Conservation (phyloP, 2,329 filamentous ascomycete genomes). For the Cryphonectria parasitica region DNA sequence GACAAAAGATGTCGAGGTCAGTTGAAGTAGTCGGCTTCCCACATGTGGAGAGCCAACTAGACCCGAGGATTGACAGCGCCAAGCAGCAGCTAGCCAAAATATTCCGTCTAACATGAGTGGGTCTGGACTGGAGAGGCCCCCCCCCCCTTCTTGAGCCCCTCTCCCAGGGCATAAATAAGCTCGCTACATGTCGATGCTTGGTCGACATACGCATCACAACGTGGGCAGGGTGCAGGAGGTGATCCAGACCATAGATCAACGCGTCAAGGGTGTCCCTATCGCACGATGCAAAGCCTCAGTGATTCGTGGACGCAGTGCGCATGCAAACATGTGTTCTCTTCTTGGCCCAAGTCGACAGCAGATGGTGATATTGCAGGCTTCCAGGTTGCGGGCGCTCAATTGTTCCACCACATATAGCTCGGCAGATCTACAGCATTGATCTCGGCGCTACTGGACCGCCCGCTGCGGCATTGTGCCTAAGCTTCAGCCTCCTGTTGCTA, state of each 20-base stretch:
- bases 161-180: constrained; percentile 6
- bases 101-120: constrained; percentile 24
- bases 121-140: background rate
- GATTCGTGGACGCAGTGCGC: constrained; percentile 3
- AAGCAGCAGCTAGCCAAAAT: constrained; percentile 29
- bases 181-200: constrained; percentile 9
- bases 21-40: constrained; percentile 28
- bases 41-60: constrained; percentile 25
- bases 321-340: background rate
- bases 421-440: constrained; percentile 22
- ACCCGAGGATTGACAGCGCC: constrained; percentile 17
- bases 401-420: constrained; percentile 30
- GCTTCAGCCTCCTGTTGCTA: constrained; percentile 10
- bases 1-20: constrained; percentile 10
- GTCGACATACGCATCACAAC: background rate
- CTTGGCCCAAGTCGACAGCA: background rate
- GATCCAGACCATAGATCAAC: background rate
- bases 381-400: constrained; percentile 14
- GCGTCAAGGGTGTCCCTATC: constrained; percentile 15
- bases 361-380: constrained; percentile 2
- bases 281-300: background rate
- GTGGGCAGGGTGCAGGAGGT: background rate
- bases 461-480: background rate
- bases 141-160: background rate
- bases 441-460: constrained; percentile 16